Evolutionary conservation across 192 early-diverging fungal species (phyloP).

Genomic region (Backusella mclennaniae): DNA sequence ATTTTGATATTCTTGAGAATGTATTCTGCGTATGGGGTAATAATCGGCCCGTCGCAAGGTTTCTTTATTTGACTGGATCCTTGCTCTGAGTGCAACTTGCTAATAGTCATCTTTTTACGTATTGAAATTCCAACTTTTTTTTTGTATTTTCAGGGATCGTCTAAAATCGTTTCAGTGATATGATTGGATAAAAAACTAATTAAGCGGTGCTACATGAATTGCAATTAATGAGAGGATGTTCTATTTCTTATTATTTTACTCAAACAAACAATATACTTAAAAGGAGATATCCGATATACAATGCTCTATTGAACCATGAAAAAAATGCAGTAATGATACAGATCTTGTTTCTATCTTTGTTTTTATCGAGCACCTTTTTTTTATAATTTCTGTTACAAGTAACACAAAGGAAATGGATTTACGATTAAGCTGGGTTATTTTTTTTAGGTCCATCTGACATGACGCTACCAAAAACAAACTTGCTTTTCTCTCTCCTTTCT

Average conservation of each 20-base stretch:
- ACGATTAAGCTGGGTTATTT: not conserved
- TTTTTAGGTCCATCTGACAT: not conserved
- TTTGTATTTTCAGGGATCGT: not conserved
- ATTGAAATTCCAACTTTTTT: not conserved
- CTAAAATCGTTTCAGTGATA: not conserved
- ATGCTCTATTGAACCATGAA: not conserved
- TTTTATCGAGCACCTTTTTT: not conserved
- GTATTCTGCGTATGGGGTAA: not conserved
- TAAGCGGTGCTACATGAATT: not conserved
- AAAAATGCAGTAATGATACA: not conserved
- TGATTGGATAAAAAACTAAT: not conserved
- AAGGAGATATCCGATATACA: not conserved
- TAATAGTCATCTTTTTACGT: not conserved
- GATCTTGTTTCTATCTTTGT: not conserved
- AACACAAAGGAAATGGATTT: not conserved
- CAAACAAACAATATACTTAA: not conserved
- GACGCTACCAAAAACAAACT: not conserved
- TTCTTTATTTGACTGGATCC: not conserved
- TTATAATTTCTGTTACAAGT: not conserved
- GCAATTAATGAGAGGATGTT: not conserved
- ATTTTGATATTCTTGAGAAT: not conserved
- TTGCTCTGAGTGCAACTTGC: not conserved
- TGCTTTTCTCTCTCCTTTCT: not conserved
- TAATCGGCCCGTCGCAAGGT: not conserved
- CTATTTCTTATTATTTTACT: not conserved